Evolutionary conservation across 1,139 yeast genomes (phyloP), one percentile per base, ranked within the genome.

Genomic region (Geotrichum reessii): DNA sequence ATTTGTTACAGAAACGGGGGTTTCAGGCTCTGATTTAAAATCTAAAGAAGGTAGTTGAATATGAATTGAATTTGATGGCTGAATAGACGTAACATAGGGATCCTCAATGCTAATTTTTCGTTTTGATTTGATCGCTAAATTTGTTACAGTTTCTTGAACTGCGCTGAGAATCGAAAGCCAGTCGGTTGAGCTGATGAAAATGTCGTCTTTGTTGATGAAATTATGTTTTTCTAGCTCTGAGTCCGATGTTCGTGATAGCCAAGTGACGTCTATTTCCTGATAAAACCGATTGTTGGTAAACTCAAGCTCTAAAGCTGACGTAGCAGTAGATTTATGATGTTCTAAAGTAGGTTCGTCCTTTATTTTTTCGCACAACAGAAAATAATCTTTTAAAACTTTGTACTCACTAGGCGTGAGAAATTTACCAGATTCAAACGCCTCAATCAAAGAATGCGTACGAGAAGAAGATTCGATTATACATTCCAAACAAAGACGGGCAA

Each of bases 401-500:
- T 57, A 33, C 28, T 70, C 73, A 24, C 63, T 64, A 4, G 69
- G 68, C 5, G 63, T 62, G 1, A 69, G 54, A n/a, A 56, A 57
- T 21, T 61, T 63, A 14, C 63, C 65, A 25, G 62, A 56, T 17
- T 58, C 37, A 9, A 67, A 58, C 11, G 63, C 63, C 50, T 67
- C 68, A 12, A 59, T 62, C 5, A 70, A 53, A 12, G 67, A 62
- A n/a, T 66, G 57, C 1, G 70, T 64, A 27, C 72, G 61, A 0
- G 66, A 61, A 2, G 68, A 66, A 0, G 70, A 64, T 46, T 67
- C 63, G 4, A 70, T 66, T n/a, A 83, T 82, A 64, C 83, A 82
- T 67, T 92, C 98, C 50, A 87, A 70, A 0, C 86, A 77, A 57
- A 79, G 79, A 54, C 93, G 73, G 0, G 87, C 81, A 19, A 89